A percentile compares a stretch with the other conserved stretches of the same genome.
Evolutionary conservation across 2,329 filamentous ascomycete species (phyloP).

Genomic region (Xylaria sp.): DNA sequence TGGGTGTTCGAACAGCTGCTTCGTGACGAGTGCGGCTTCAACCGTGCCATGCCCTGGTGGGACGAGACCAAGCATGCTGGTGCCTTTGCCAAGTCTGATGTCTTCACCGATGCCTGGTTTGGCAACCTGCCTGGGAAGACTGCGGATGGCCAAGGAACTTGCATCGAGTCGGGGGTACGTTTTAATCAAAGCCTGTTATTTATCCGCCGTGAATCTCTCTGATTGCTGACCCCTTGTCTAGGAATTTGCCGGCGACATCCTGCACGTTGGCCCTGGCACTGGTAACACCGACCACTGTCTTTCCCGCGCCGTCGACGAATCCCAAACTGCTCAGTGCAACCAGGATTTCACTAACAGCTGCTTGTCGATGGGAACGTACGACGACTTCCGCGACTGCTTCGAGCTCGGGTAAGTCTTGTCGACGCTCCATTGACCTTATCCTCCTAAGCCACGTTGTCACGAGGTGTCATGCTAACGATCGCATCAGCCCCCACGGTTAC

Average conservation of each 20-base stretch:
- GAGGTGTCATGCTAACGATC: conserved; percentile 33
- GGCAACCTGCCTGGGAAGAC: conserved; percentile 46
- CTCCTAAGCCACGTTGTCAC: too few species aligned
- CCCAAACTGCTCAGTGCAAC: conserved; percentile 48
- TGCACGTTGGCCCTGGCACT: conserved; percentile 50
- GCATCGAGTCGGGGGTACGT: conserved; percentile 50
- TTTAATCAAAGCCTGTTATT: neutral
- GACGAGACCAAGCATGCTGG: conserved; percentile 53
- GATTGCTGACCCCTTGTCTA: conserved; percentile 33
- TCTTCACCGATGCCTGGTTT: conserved; percentile 49
- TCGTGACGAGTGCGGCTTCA: conserved; percentile 53
- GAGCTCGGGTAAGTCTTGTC: conserved; percentile 50
- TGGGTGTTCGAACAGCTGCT: conserved; percentile 52
- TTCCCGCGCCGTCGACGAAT: conserved; percentile 50
- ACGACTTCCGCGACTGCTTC: conserved; percentile 49
- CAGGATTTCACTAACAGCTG: conserved; percentile 49
- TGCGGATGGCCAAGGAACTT: conserved; percentile 48
- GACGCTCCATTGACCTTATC: neutral
- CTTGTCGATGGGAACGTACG: conserved; percentile 47
- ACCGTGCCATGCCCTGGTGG: conserved; percentile 54
- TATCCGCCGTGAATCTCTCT: neutral
- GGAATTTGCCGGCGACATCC: conserved; percentile 46
- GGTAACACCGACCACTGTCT: conserved; percentile 48
- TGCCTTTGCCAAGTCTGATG: conserved; percentile 47
- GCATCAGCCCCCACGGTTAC: conserved; percentile 50